Conservation (phyloP, 1,139 yeast genomes). For the Suhomyces taliae region DNA sequence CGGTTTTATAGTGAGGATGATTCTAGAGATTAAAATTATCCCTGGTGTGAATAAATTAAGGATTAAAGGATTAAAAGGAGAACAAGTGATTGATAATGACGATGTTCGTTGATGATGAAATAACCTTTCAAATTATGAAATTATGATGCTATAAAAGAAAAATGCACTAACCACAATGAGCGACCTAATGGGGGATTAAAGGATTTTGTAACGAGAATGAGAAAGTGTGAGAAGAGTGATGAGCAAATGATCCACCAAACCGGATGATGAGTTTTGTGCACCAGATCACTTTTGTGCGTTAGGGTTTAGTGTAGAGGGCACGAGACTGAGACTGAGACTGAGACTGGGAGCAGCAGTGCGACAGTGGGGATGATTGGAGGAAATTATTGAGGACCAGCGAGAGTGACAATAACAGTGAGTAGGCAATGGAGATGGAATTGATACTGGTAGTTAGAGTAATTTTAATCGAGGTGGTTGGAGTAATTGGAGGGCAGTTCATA, state of each 20-base stretch:
- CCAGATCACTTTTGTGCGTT: not conserved
- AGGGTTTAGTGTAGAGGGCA: not conserved
- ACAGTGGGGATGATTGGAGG: no score
- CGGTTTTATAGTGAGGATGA: no score
- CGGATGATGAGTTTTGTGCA: conserved; percentile 4
- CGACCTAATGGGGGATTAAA: not conserved
- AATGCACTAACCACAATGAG: not conserved
- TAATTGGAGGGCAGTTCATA: no score
- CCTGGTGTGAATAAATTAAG: no score
- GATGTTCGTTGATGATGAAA: not conserved
- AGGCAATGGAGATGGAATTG: no score
- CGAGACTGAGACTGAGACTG: not conserved
- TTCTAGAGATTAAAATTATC: no score
- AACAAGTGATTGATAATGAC: no score
- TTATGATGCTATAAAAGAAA: not conserved
- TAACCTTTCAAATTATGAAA: not conserved
- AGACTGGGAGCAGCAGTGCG: not conserved
- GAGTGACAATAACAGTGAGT: no score
- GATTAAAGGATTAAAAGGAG: no score
- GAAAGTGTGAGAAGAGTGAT: conserved; percentile 1
- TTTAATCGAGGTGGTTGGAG: no score
- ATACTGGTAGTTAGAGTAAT: no score
- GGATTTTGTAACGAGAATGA: not conserved
- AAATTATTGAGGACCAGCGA: no score
- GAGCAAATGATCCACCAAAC: conserved; percentile 8